These are phyloP conservation scores for Neonectria hederae DNA, from an alignment of 2,329 filamentous ascomycete species.

Conservation along the genomic window DNA sequence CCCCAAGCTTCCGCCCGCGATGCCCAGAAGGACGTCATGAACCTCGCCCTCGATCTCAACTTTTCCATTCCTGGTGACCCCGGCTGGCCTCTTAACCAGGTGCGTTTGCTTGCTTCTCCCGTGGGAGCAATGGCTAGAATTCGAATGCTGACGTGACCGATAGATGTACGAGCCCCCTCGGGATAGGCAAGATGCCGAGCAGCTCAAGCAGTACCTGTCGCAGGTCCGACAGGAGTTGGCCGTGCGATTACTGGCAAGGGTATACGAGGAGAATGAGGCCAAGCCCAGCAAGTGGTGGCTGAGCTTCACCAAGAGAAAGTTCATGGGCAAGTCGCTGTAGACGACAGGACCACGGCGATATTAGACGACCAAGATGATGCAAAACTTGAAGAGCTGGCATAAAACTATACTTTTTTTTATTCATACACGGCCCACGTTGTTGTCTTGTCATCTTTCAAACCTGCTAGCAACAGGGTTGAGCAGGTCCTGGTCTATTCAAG, in stretches of 20 bases:
- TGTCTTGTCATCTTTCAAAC: conserved; percentile 6
- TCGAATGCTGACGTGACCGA: conserved; percentile 17
- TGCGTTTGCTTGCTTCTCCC: conserved; percentile 43
- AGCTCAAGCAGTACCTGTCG: conserved; percentile 85
- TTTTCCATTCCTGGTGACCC: conserved; percentile 96
- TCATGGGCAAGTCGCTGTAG: conserved; percentile 94
- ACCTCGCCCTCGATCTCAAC: conserved; percentile 88
- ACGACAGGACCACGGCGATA: conserved; percentile 9
- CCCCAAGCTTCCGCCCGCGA: conserved; percentile 71
- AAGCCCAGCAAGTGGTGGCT: conserved; percentile 91
- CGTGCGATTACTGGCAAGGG: conserved; percentile 79
- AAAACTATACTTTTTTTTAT: conserved; percentile 31
- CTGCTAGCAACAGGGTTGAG: conserved; percentile 23
- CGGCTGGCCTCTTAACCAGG: conserved; percentile 91
- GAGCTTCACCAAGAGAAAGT: conserved; percentile 99
- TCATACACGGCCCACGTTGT: conserved; percentile 12
- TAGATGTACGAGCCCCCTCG: conserved; percentile 88
- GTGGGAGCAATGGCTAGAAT: neutral
- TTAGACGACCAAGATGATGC: conserved; percentile 37
- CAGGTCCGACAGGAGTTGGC: conserved; percentile 96
- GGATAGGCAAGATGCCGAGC: conserved; percentile 89
- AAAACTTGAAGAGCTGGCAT: conserved; percentile 30
- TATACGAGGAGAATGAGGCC: conserved; percentile 84
- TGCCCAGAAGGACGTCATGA: conserved; percentile 80
- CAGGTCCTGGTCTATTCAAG: conserved; percentile 30